Conservation (phyloP, 768 basidiomycete genomes). For the Podaxis sp. region DNA sequence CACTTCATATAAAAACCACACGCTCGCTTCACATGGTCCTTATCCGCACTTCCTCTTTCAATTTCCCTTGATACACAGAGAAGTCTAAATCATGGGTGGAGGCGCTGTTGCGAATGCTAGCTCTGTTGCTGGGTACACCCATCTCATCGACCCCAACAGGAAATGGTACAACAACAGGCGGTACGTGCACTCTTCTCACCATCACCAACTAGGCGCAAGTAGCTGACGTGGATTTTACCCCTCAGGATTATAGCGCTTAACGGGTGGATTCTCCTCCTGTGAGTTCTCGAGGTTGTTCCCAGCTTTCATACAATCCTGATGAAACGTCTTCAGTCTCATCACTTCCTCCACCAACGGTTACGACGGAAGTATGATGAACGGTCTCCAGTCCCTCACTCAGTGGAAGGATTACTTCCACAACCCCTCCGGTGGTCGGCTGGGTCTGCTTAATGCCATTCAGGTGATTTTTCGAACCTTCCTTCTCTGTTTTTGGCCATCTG, state of each 20-base stretch:
- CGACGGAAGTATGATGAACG: slow-evolving; percentile 82
- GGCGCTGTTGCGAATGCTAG: slow-evolving; percentile 43
- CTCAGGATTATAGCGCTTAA: slow-evolving; percentile 60
- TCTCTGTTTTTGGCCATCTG: neutral
- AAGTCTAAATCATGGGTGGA: slow-evolving; percentile 48
- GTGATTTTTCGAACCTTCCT: slow-evolving; percentile 32
- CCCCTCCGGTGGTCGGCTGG: slow-evolving; percentile 58
- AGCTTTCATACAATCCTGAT: neutral
- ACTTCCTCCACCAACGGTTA: slow-evolving; percentile 77
- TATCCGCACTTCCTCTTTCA: slow-evolving; percentile 31
- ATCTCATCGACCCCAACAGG: slow-evolving; percentile 62
- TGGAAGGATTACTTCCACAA: slow-evolving; percentile 64
- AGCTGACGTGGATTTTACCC: neutral
- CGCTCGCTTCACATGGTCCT: slow-evolving; percentile 24
- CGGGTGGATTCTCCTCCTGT: slow-evolving; percentile 71
- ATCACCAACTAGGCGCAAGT: neutral
- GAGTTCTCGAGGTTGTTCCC: slow-evolving; percentile 20
- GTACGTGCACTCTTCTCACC: slow-evolving; percentile 31
- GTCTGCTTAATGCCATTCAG: slow-evolving; percentile 75
- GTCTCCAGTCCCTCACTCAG: slow-evolving; percentile 64
- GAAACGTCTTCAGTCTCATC: slow-evolving; percentile 49
- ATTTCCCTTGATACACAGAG: slow-evolving; percentile 22
- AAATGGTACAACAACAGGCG: slow-evolving; percentile 80
- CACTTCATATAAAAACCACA: slow-evolving; percentile 32
- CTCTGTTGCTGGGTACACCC: slow-evolving; percentile 39